Base-by-base conservation (phyloP, 1,284 basidiomycete genomes). In the Ceratobasidium sp. region DNA sequence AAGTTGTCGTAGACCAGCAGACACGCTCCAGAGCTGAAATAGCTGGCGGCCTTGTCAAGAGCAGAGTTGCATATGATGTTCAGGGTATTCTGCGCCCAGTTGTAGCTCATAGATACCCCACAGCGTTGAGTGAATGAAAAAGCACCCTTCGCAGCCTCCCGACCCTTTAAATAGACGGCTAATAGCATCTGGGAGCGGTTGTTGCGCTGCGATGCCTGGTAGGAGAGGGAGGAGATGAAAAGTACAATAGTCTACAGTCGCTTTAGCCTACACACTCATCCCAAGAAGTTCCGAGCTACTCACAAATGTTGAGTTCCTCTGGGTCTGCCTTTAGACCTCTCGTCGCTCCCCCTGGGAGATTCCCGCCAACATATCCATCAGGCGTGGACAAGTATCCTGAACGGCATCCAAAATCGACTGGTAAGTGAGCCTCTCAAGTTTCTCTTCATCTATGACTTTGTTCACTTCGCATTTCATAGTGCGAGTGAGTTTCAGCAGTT, bases 151-250 rank as follows among this genome's bases (percentile, higher is more conserved):
- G n/a, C n/a, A n/a, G n/a, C n/a, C n/a, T n/a, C n/a, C n/a, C n/a
- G n/a, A 7, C 7, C 54, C 17, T 38, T 26, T 26, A 62, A 6
- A 20, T 62, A 62, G 20, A 62, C 20, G 33, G 5, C 4, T 7
- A 62, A 4, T 9, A 62, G 33, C 59, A 62, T 62, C 59, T 62
- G 59, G 4, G 26, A 7, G 7, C 59, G 59, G 33, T 62, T 62
- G 33, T 62, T 62, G 4, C 23, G 23, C 59, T 62, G 59, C 13
- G 59, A 62, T 4, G 33, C 59, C 33, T 62, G 59, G 44, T 46
- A 46, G 7, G 44, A 46, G 44, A 46, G 44, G 5, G 44, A 5
- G 13, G 44, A 46, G 44, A 62, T 62, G 26, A 62, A 62, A 3
- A 33, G 4, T 4, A 62, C 59, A 5, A 62, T 28, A 33, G 23